phyloP scores from a whole-genome alignment of 192 early-diverging fungal genomes.

The Coemansia sp. region DNA sequence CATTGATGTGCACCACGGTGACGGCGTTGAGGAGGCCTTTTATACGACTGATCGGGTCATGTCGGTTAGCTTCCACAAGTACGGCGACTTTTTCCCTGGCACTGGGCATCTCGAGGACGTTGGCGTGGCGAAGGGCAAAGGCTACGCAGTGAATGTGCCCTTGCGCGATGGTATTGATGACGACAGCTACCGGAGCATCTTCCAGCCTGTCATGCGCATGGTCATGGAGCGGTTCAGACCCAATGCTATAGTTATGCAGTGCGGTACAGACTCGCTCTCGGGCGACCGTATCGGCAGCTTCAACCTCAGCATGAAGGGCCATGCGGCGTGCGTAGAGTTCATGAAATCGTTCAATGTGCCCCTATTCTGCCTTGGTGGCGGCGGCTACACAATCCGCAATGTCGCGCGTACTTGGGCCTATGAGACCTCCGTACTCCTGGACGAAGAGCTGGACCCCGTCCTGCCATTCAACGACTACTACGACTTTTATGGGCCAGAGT shows the following conservation, averaged over 20 bases:
- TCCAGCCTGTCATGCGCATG: conserved; percentile 80
- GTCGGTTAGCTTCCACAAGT: conserved; percentile 99
- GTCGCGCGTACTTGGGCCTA: conserved; percentile 95
- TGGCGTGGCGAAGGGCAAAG: conserved; percentile 82
- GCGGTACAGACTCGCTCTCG: conserved; percentile 93
- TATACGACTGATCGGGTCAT: conserved; percentile 99
- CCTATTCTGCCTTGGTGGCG: conserved; percentile 91
- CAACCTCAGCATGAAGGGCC: conserved; percentile 93
- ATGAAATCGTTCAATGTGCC: conserved; percentile 92
- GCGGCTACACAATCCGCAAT: conserved; percentile 97
- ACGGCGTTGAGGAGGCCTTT: conserved; percentile 99
- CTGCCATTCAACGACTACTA: conserved; percentile 90
- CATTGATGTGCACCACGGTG: conserved; percentile 99
- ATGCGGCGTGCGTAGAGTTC: conserved; percentile 92
- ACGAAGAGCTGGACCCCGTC: conserved; percentile 66
- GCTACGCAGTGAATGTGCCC: conserved; percentile 96
- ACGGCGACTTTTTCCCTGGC: conserved; percentile 99
- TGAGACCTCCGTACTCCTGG: conserved; percentile 87
- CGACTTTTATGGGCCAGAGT: conserved; percentile 93
- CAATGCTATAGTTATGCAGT: conserved; percentile 90
- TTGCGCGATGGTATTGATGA: conserved; percentile 95
- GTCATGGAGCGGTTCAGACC: conserved; percentile 93
- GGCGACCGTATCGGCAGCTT: conserved; percentile 94
- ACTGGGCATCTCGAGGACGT: conserved; percentile 94
- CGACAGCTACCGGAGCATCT: conserved; percentile 87